phyloP scores from a whole-genome alignment of 306 rosid species.

The Fragaria iinumae region DNA sequence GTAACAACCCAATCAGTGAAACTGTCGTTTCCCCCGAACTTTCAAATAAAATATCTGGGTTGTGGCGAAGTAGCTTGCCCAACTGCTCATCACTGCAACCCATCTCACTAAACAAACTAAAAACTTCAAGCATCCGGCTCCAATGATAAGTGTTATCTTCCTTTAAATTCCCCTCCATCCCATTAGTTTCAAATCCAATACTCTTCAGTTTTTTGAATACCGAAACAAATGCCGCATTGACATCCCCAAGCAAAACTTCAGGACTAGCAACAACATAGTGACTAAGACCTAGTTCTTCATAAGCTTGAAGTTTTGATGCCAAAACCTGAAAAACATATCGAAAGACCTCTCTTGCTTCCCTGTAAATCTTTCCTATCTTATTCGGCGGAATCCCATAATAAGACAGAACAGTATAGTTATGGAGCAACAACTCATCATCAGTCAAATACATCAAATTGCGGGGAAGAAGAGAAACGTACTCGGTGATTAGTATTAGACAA shows the following conservation, averaged over 20 bases:
- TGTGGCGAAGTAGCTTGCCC: slow-evolving; percentile 30
- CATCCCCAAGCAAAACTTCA: slow-evolving; percentile 26
- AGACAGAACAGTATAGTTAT: slow-evolving; percentile 49
- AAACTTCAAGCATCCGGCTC: slow-evolving; percentile 47
- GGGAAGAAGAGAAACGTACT: slow-evolving; percentile 61
- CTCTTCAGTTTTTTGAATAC: slow-evolving; percentile 47
- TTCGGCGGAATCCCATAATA: slow-evolving; percentile 58
- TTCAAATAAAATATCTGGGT: slow-evolving; percentile 56
- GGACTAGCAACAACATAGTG: slow-evolving; percentile 51
- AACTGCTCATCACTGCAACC: slow-evolving; percentile 44
- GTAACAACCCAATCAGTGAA: slow-evolving; percentile 52
- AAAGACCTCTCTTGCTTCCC: slow-evolving; percentile 45
- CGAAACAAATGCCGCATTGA: slow-evolving; percentile 33
- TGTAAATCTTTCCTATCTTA: slow-evolving; percentile 59
- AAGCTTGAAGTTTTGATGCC: slow-evolving; percentile 52
- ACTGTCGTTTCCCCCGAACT: slow-evolving; percentile 54
- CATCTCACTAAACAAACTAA: slow-evolving; percentile 43
- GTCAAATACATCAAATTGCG: slow-evolving; percentile 49
- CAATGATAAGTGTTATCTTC: slow-evolving; percentile 47
- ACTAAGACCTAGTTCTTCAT: slow-evolving; percentile 47
- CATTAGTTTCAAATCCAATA: slow-evolving; percentile 37
- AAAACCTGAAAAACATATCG: slow-evolving; percentile 39
- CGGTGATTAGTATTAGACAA: too few relatives aligned
- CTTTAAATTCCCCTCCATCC: slow-evolving; percentile 46
- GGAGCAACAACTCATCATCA: slow-evolving; percentile 55